Evolutionary conservation across 1,284 basidiomycete species (phyloP).

Genomic region (Schizophyllum commune): DNA sequence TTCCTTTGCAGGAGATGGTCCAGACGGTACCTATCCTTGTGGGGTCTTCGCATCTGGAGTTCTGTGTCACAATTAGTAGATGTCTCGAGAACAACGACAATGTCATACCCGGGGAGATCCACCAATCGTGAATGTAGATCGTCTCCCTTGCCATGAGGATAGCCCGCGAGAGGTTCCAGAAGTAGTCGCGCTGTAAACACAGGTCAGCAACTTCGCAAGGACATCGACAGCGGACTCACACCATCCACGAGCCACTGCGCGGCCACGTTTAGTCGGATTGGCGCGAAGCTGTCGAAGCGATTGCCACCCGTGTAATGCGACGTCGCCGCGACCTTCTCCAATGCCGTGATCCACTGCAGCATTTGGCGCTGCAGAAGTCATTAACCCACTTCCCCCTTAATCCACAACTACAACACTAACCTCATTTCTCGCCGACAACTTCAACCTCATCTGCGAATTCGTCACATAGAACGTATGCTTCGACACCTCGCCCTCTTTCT

Average conservation of each 20-base stretch:
- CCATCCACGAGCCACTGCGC: conserved; percentile 99
- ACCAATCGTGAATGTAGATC: conserved; percentile 96
- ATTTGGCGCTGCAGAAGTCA: conserved; percentile 69
- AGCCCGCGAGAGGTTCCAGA: conserved; percentile 95
- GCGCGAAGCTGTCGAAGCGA: conserved; percentile 91
- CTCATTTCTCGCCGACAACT: conserved; percentile 86
- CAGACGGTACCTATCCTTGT: conserved; percentile 82
- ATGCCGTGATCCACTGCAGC: conserved; percentile 93
- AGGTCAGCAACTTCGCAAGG: conserved; percentile 3
- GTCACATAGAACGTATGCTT: conserved; percentile 93
- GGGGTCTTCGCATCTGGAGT: conserved; percentile 77
- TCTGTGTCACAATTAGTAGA: conserved; percentile 37
- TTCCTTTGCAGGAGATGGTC: conserved; percentile 88
- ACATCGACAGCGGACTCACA: conserved; percentile 34
- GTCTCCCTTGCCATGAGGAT: conserved; percentile 85
- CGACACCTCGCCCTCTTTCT: conserved; percentile 50
- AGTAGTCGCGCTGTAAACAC: conserved; percentile 75
- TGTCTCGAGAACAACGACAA: conserved; percentile 4
- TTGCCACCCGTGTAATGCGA: conserved; percentile 81
- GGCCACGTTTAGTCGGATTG: conserved; percentile 87
- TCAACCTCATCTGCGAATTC: conserved; percentile 87
- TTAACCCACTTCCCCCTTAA: not conserved
- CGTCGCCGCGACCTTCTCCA: conserved; percentile 76
- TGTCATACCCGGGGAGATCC: conserved; percentile 71
- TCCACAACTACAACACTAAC: conserved; percentile 26